Conservation (phyloP, 805 yeast genomes). For the Hemisphaericaspora nanyangensis region DNA sequence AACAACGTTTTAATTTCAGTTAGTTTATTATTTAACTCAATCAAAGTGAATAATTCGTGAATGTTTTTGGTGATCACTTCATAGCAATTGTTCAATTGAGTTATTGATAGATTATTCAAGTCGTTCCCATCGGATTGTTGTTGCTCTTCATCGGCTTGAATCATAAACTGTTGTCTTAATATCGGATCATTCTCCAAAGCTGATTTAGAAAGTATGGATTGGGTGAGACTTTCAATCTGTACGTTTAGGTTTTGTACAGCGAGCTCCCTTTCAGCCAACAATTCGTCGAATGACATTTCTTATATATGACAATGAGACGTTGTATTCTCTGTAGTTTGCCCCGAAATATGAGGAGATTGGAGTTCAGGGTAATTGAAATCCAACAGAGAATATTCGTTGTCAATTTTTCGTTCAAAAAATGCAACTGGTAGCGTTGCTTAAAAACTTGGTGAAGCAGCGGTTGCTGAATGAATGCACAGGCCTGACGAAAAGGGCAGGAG, state of each 20-base stretch:
- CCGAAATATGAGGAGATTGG: too few relatives aligned
- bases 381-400: too few relatives aligned
- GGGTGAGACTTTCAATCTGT: background rate
- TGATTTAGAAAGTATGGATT: background rate
- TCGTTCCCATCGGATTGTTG: background rate
- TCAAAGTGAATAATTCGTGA: constrained; percentile 13
- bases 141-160: background rate
- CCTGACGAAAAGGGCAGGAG: too few relatives aligned
- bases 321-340: too few relatives aligned
- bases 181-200: constrained; percentile 1
- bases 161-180: constrained; percentile 2
- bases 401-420: too few relatives aligned
- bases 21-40: background rate
- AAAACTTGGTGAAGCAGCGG: too few relatives aligned
- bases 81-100: constrained; percentile 11
- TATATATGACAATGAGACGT: too few relatives aligned
- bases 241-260: background rate
- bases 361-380: too few relatives aligned
- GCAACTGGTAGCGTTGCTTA: too few relatives aligned
- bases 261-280: background rate
- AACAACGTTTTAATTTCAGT: constrained; percentile 6
- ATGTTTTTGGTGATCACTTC: constrained; percentile 10
- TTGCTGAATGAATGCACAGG: too few relatives aligned
- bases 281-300: constrained; percentile 2
- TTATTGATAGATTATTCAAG: constrained; percentile 6